Evolutionary conservation across 164 flowering plant genomes (phyloP).

Genomic region (Aristolochia californica): DNA sequence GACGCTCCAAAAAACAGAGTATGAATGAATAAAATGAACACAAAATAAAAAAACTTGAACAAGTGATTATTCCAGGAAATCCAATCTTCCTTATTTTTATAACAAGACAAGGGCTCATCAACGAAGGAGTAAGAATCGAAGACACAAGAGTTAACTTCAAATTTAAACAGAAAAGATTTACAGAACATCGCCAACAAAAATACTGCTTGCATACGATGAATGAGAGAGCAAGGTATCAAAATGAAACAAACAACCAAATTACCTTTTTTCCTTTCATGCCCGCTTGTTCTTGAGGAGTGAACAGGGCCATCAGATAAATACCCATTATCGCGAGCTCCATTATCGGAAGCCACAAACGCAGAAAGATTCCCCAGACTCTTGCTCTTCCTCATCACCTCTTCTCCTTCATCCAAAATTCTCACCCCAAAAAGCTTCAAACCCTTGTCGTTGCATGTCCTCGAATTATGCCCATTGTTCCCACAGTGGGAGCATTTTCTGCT

Average conservation of each 20-base stretch:
- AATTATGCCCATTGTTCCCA: slow-evolving; percentile 39
- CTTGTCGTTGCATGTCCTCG: slow-evolving; percentile 30
- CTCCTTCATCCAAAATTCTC: slow-evolving; percentile 7
- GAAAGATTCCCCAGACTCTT: slow-evolving; percentile 34
- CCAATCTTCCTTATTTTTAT: too few relatives aligned
- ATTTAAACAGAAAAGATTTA: not conserved
- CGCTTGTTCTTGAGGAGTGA: slow-evolving; percentile 3
- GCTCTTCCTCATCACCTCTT: slow-evolving; percentile 27
- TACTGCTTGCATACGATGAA: not conserved
- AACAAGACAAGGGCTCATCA: too few relatives aligned
- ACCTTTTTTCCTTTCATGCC: slow-evolving; percentile 23
- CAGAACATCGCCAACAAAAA: not conserved
- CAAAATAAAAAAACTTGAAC: too few relatives aligned
- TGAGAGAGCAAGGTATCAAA: not conserved
- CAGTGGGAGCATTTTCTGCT: slow-evolving; percentile 33
- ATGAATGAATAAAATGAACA: too few relatives aligned
- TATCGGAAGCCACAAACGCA: not conserved
- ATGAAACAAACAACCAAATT: not conserved
- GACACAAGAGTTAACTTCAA: not conserved
- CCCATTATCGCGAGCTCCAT: slow-evolving; percentile 15
- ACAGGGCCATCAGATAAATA: slow-evolving; percentile 21
- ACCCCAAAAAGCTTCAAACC: slow-evolving; percentile 33
- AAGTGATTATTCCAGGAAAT: too few relatives aligned
- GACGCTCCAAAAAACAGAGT: too few relatives aligned
- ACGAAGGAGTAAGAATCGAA: too few relatives aligned